These are phyloP conservation scores for Wickerhamomyces rabaulensis DNA, from an alignment of 805 yeast genomes.

Conservation along the genomic window DNA sequence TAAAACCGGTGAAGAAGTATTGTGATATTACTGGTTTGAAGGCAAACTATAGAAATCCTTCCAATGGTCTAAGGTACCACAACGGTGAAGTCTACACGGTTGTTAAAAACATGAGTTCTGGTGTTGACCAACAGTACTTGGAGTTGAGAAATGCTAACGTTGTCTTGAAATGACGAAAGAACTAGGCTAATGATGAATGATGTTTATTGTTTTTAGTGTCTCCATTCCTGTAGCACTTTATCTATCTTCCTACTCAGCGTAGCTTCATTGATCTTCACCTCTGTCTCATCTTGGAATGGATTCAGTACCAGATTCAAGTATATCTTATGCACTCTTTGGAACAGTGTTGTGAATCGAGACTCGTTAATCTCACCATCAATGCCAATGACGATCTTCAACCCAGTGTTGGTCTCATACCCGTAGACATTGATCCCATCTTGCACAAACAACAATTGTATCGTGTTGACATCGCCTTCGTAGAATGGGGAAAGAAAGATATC, in stretches of 20 bases:
- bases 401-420: slow-evolving; percentile 66
- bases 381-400: slow-evolving; percentile 62
- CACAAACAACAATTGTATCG: slow-evolving; percentile 44
- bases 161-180: slow-evolving; percentile 55
- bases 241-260: not conserved
- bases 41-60: slow-evolving; percentile 70
- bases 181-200: too few species aligned
- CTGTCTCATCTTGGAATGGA: slow-evolving; percentile 44
- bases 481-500: slow-evolving; percentile 57
- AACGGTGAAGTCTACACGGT: slow-evolving; percentile 79
- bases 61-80: slow-evolving; percentile 70
- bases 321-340: slow-evolving; percentile 43
- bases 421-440: slow-evolving; percentile 65
- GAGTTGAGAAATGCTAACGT: slow-evolving; percentile 86
- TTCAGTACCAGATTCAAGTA: slow-evolving; percentile 55
- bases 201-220: not conserved
- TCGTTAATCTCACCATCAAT: slow-evolving; percentile 30
- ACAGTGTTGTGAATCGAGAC: slow-evolving; percentile 10
- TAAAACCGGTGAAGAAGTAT: slow-evolving; percentile 74
- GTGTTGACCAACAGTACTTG: slow-evolving; percentile 89
- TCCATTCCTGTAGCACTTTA: not conserved
- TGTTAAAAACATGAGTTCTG: slow-evolving; percentile 76
- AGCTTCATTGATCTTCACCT: slow-evolving; percentile 11
- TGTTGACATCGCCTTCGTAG: slow-evolving; percentile 34
- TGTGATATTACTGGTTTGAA: slow-evolving; percentile 92